These are phyloP conservation scores for Agroathelia rolfsii DNA, from an alignment of 1,284 basidiomycete genomes.

Conservation along the genomic window DNA sequence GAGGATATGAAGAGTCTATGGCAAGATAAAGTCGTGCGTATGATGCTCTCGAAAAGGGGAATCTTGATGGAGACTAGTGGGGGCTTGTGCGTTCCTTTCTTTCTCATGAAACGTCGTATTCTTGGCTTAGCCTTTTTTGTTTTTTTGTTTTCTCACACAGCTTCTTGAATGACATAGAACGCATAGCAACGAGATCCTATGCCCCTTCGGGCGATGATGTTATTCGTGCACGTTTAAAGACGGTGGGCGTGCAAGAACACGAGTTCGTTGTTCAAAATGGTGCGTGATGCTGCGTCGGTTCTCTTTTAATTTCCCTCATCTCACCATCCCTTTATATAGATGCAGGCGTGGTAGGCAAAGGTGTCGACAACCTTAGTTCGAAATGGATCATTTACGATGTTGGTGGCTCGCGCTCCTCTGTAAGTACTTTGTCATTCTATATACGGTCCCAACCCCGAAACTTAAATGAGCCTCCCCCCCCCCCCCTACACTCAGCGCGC, in stretches of 20 bases:
- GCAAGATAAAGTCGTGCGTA: conserved; percentile 47
- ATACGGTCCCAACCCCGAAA: conserved; percentile 3
- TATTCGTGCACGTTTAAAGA: conserved; percentile 58
- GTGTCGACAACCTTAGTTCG: too few relatives aligned
- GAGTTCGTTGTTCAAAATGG: conserved; percentile 57
- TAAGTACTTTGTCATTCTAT: conserved; percentile 22
- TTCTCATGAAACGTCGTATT: too few relatives aligned
- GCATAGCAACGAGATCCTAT: conserved; percentile 49
- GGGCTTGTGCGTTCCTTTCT: conserved; percentile 49
- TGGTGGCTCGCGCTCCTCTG: conserved; percentile 59
- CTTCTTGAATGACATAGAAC: conserved; percentile 53
- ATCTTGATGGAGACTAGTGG: conserved; percentile 51
- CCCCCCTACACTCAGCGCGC: conserved; percentile 16
- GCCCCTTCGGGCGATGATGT: conserved; percentile 64
- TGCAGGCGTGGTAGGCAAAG: conserved; percentile 34
- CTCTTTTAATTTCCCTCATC: conserved; percentile 3
- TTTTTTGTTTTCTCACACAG: conserved; percentile 17
- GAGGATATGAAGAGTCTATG: conserved; percentile 60
- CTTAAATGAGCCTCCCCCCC: conserved; percentile 1
- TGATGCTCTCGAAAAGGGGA: conserved; percentile 40
- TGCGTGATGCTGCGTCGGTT: conserved; percentile 18
- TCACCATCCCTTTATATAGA: conserved; percentile 5
- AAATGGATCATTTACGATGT: conserved; percentile 69
- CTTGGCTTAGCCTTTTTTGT: conserved; percentile 3
- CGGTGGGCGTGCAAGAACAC: conserved; percentile 68